Conservation (phyloP, 2,329 filamentous ascomycete genomes). For the Fusarium verrucosum region DNA sequence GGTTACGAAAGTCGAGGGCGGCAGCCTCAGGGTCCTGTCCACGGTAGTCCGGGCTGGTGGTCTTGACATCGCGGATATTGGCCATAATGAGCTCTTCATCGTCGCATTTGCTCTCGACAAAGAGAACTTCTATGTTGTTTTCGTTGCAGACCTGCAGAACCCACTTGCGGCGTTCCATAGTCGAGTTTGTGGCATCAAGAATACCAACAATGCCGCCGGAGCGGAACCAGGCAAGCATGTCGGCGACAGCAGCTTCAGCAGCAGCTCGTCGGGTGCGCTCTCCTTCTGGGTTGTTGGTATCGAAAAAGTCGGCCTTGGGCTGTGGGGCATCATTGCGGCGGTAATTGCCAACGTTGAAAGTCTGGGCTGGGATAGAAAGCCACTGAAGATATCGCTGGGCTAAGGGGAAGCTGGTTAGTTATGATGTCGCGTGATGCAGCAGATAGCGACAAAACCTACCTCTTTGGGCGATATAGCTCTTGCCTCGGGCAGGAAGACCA, state of each 20-base stretch:
- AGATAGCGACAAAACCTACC: conserved; percentile 64
- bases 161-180: conserved; percentile 88
- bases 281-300: conserved; percentile 87
- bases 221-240: conserved; percentile 95
- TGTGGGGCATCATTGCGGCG: conserved; percentile 89
- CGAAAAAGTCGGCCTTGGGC: conserved; percentile 94
- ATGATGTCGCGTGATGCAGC: neutral
- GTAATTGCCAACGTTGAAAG: conserved; percentile 98
- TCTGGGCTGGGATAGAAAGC: conserved; percentile 92
- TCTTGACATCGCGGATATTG: conserved; percentile 98
- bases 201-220: conserved; percentile 87
- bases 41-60: conserved; percentile 91
- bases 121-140: conserved; percentile 87
- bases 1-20: conserved; percentile 89
- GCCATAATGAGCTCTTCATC: conserved; percentile 96
- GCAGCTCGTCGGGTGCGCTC: conserved; percentile 88
- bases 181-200: conserved; percentile 96
- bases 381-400: conserved; percentile 94
- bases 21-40: conserved; percentile 94
- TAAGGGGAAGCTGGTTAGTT: conserved; percentile 48
- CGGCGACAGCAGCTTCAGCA: conserved; percentile 87
- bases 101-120: conserved; percentile 97
- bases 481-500: conserved; percentile 91
- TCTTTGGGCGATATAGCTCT: conserved; percentile 98
- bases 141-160: conserved; percentile 81